These are phyloP conservation scores for Puccinia horiana DNA, from an alignment of 1,284 basidiomycete genomes.

Conservation along the genomic window DNA sequence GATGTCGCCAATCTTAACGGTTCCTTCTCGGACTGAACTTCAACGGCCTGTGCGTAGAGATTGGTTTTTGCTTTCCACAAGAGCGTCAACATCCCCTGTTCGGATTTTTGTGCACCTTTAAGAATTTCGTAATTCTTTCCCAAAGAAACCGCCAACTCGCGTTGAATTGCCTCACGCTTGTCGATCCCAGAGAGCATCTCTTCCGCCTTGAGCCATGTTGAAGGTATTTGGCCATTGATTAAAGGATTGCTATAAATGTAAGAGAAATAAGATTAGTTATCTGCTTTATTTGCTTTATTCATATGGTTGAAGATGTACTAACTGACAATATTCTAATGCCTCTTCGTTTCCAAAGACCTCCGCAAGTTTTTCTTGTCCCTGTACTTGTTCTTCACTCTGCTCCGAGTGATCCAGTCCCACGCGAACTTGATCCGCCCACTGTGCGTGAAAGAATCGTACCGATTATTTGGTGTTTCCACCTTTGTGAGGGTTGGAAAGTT, in stretches of 20 bases:
- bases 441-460: background rate
- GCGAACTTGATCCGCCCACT: background rate
- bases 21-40: background rate
- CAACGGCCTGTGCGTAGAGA: background rate
- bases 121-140: background rate
- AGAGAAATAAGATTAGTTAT: too few relatives aligned
- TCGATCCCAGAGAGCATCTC: too few relatives aligned
- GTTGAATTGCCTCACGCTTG: too few relatives aligned
- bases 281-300: background rate
- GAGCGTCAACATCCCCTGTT: background rate
- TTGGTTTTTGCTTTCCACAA: background rate
- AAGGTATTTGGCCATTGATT: too few relatives aligned
- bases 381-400: background rate
- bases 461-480: background rate
- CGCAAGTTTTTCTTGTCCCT: background rate
- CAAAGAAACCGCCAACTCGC: background rate
- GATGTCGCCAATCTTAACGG: background rate
- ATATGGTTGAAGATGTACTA: background rate
- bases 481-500: background rate
- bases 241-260: too few relatives aligned
- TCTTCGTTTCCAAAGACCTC: conserved; percentile 3
- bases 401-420: background rate
- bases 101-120: too few relatives aligned
- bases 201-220: too few relatives aligned
- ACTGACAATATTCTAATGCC: background rate